phyloP scores from a whole-genome alignment of 345 rosid genomes.

The Erysimum cheiranthoides region DNA sequence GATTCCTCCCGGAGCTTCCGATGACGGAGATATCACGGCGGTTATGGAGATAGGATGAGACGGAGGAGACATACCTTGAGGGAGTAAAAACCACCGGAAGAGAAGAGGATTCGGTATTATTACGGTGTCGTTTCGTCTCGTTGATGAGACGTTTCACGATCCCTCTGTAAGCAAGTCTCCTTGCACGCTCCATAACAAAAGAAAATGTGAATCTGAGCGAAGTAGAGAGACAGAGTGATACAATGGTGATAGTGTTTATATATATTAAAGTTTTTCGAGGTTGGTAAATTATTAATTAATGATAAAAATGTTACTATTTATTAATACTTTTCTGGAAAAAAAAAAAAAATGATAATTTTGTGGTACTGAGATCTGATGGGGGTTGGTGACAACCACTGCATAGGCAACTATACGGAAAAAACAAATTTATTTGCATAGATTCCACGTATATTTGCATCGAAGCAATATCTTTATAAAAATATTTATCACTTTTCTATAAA shows the following conservation, averaged over 20 bases:
- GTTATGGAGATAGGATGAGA: conserved; percentile 53
- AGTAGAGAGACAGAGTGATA: background rate
- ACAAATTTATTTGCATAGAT: conserved; percentile 13
- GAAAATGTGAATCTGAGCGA: background rate
- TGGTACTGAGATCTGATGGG: conserved; percentile 1
- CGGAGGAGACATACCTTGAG: conserved; percentile 78
- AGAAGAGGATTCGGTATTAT: conserved; percentile 40
- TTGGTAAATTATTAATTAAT: background rate
- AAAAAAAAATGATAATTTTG: background rate
- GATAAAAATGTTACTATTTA: too few species aligned
- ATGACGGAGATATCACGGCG: conserved; percentile 33
- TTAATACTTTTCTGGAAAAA: background rate
- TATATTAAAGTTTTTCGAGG: conserved; percentile 21
- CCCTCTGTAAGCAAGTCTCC: conserved; percentile 81
- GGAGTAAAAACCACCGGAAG: conserved; percentile 43
- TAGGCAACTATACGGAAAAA: conserved; percentile 7
- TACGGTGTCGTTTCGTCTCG: conserved; percentile 56
- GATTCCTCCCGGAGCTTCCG: background rate
- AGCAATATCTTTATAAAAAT: background rate
- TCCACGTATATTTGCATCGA: conserved; percentile 31
- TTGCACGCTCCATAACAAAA: conserved; percentile 78
- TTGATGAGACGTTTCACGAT: conserved; percentile 65
- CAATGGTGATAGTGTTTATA: background rate
- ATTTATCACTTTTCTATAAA: background rate
- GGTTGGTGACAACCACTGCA: conserved; percentile 27